Evolutionary conservation across 371 early-diverging fungal genomes (phyloP).

Genomic region (Vavraia culicis): DNA sequence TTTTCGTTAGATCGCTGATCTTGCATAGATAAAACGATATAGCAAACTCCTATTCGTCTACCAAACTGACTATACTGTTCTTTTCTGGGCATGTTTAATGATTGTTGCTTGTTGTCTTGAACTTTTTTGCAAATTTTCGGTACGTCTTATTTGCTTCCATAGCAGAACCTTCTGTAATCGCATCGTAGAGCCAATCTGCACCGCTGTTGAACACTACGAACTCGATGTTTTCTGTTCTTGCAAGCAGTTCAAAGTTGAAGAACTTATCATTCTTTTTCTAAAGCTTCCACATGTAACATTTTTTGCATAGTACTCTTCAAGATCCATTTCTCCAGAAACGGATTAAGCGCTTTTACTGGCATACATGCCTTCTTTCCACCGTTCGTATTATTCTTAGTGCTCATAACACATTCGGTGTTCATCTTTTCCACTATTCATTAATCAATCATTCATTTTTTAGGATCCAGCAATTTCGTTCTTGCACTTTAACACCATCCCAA

Average conservation of each 20-base stretch:
- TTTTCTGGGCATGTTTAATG: slow-evolving; percentile 64
- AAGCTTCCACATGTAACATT: slow-evolving; percentile 31
- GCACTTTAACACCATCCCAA: too few species aligned
- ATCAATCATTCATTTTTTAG: too few species aligned
- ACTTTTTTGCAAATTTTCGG: slow-evolving; percentile 64
- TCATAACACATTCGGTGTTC: background rate
- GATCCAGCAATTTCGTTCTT: too few species aligned
- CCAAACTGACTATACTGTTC: slow-evolving; percentile 47
- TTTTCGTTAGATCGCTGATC: slow-evolving; percentile 49
- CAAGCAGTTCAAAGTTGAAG: slow-evolving; percentile 63
- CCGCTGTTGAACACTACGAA: slow-evolving; percentile 62
- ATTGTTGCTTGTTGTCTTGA: slow-evolving; percentile 46
- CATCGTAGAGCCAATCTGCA: slow-evolving; percentile 51
- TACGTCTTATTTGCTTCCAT: slow-evolving; percentile 58
- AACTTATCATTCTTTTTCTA: slow-evolving; percentile 52
- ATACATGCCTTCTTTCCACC: slow-evolving; percentile 8
- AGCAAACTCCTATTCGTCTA: slow-evolving; percentile 48
- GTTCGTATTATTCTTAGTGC: background rate
- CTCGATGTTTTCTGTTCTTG: slow-evolving; percentile 66
- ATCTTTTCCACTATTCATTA: slow-evolving; percentile 3
- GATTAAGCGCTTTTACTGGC: slow-evolving; percentile 31
- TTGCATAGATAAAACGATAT: slow-evolving; percentile 50
- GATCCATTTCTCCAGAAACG: slow-evolving; percentile 27
- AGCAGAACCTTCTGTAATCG: slow-evolving; percentile 54
- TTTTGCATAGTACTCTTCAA: slow-evolving; percentile 29